A percentile compares a stretch with the other conserved stretches of the same genome.
Evolutionary conservation across 2,329 filamentous ascomycete genomes (phyloP).

Genomic region (Botrytis galanthina): DNA sequence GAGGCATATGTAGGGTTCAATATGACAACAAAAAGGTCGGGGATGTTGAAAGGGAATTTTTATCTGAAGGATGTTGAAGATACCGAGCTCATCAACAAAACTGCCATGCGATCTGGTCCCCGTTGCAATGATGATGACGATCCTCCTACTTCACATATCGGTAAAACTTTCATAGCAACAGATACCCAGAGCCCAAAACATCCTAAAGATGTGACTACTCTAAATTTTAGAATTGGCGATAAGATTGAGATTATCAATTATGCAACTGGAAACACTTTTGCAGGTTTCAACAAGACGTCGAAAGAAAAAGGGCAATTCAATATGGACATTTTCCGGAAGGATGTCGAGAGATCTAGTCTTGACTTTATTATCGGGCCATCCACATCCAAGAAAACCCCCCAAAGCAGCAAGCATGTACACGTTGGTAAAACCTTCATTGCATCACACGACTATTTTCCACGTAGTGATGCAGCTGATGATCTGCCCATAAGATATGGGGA

Average conservation of each 20-base stretch:
- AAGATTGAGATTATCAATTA: not conserved
- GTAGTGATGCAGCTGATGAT: not conserved
- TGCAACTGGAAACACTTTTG: not conserved
- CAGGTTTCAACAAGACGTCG: not conserved
- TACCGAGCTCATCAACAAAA: not conserved
- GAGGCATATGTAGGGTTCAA: not conserved
- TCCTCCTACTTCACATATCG: not conserved
- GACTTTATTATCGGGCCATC: not conserved
- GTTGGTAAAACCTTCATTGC: conserved; percentile 1
- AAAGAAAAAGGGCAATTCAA: not conserved
- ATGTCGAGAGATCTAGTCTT: not conserved
- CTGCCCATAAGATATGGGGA: not conserved
- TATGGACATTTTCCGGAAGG: not conserved
- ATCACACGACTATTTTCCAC: not conserved
- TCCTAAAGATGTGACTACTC: not conserved
- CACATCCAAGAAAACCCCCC: too few species aligned
- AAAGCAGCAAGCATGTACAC: not conserved
- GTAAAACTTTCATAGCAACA: not conserved
- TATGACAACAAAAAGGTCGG: not conserved
- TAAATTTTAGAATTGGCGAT: not conserved
- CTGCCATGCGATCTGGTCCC: not conserved
- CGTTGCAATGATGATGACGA: too few species aligned
- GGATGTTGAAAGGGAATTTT: not conserved
- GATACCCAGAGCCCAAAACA: not conserved
- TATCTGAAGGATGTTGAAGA: not conserved